Conservation (phyloP, 2,329 filamentous ascomycete genomes). For the Monascus ruber region DNA sequence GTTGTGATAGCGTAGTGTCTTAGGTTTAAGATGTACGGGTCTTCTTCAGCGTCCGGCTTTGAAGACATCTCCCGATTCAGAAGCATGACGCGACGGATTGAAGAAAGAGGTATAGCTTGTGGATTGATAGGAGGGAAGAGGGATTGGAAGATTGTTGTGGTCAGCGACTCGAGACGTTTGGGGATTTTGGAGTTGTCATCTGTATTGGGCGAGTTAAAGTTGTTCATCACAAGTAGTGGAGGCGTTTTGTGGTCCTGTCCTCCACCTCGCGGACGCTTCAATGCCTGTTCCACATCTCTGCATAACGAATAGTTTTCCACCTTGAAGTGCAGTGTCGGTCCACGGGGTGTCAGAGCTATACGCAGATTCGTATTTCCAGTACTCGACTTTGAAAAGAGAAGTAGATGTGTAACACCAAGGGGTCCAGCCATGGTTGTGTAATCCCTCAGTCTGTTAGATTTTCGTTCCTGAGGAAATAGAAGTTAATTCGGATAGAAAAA, state of each 20-base stretch:
- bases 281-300: slow-evolving; percentile 75
- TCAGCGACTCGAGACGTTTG: slow-evolving; percentile 83
- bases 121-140: slow-evolving; percentile 94
- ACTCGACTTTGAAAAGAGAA: slow-evolving; percentile 84
- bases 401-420: slow-evolving; percentile 79
- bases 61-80: slow-evolving; percentile 62
- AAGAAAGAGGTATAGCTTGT: slow-evolving; percentile 74
- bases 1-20: slow-evolving; percentile 94
- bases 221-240: slow-evolving; percentile 96
- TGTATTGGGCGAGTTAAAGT: slow-evolving; percentile 60
- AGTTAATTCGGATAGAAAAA: slow-evolving; percentile 3
- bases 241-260: slow-evolving; percentile 78
- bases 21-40: slow-evolving; percentile 72
- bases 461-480: slow-evolving; percentile 49
- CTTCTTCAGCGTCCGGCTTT: slow-evolving; percentile 36
- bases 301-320: slow-evolving; percentile 90
- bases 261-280: slow-evolving; percentile 70
- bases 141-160: slow-evolving; percentile 90
- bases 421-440: slow-evolving; percentile 94
- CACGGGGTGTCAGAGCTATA: slow-evolving; percentile 74
- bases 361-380: slow-evolving; percentile 88
- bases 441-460: slow-evolving; percentile 77
- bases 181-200: slow-evolving; percentile 57
- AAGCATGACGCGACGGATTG: slow-evolving; percentile 84
- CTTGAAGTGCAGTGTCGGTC: slow-evolving; percentile 86